Conservation (phyloP, 257 asterid genomes). For the Petunia axillaris region DNA sequence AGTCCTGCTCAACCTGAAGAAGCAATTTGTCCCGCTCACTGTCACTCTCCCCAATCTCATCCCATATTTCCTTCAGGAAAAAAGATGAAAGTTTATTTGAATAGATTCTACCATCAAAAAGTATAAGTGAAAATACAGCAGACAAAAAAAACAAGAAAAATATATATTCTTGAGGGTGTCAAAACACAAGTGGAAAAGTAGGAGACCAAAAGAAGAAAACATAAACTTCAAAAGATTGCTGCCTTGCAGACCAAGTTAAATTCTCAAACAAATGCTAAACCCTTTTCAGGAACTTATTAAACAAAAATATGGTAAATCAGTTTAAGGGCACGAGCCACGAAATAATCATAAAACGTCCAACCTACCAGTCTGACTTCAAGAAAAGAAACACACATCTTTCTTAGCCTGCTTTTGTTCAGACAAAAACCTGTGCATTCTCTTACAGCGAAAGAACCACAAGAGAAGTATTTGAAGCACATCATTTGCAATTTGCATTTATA, state of each 20-base stretch:
- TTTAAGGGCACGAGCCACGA: not conserved
- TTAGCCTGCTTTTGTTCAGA: not conserved
- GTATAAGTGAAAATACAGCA: not conserved
- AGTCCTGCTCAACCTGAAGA: slow-evolving; percentile 82
- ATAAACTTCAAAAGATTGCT: not conserved
- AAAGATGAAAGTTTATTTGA: not conserved
- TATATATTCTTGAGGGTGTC: not conserved
- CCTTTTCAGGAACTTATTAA: slow-evolving; percentile 5
- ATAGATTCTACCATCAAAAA: not conserved
- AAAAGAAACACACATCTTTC: not conserved
- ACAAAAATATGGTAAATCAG: not conserved
- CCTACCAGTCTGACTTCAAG: not conserved
- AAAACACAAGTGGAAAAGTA: not conserved
- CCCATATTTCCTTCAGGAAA: slow-evolving; percentile 64
- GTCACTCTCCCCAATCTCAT: slow-evolving; percentile 74
- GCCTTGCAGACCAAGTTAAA: not conserved
- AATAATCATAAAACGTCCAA: not conserved
- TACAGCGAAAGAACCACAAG: not conserved
- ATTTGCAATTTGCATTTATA: not conserved
- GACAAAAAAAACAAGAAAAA: not conserved
- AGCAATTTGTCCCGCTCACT: slow-evolving; percentile 72
- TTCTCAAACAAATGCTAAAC: slow-evolving; percentile 9
- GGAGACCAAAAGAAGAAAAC: slow-evolving; percentile 6
- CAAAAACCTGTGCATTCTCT: not conserved
- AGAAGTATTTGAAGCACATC: not conserved